Evolutionary conservation across 768 basidiomycete species (phyloP).

Genomic region (Tylopilus felleus): DNA sequence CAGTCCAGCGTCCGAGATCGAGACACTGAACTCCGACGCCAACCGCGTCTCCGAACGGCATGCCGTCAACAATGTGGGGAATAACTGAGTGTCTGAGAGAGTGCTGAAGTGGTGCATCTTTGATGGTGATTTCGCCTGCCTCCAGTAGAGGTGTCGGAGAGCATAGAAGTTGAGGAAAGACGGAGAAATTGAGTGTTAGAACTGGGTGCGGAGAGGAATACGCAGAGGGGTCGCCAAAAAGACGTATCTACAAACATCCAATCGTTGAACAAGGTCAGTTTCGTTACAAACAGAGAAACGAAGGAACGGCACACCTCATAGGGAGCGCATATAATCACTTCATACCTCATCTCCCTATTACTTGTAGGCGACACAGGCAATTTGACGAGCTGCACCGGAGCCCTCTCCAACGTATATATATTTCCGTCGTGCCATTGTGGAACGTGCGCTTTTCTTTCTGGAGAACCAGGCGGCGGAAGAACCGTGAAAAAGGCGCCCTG

Average conservation of each 20-base stretch:
- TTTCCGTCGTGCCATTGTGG: slow-evolving; percentile 80
- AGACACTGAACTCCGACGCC: slow-evolving; percentile 60
- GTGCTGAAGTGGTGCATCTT: slow-evolving; percentile 32
- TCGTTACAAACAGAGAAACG: background rate
- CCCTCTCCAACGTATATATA: slow-evolving; percentile 66
- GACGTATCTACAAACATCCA: slow-evolving; percentile 54
- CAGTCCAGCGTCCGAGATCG: slow-evolving; percentile 11
- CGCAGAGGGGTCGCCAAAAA: slow-evolving; percentile 72
- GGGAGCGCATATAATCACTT: slow-evolving; percentile 73
- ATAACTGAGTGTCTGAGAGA: slow-evolving; percentile 52
- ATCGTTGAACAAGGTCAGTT: background rate
- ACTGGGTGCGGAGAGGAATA: slow-evolving; percentile 44
- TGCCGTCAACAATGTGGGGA: slow-evolving; percentile 72
- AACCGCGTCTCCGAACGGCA: slow-evolving; percentile 66
- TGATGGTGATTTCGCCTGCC: background rate
- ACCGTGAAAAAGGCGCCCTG: slow-evolving; percentile 79
- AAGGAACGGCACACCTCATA: slow-evolving; percentile 58
- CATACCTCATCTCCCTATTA: slow-evolving; percentile 48
- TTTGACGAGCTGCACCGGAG: slow-evolving; percentile 45
- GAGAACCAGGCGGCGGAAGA: slow-evolving; percentile 41
- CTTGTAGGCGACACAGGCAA: slow-evolving; percentile 44
- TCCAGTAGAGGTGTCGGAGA: background rate
- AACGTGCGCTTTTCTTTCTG: slow-evolving; percentile 22
- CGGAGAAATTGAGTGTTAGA: slow-evolving; percentile 51
- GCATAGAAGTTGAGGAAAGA: slow-evolving; percentile 38